phyloP scores from a whole-genome alignment of 2,329 filamentous ascomycete genomes.

The Phyllosticta paracitricarpa region DNA sequence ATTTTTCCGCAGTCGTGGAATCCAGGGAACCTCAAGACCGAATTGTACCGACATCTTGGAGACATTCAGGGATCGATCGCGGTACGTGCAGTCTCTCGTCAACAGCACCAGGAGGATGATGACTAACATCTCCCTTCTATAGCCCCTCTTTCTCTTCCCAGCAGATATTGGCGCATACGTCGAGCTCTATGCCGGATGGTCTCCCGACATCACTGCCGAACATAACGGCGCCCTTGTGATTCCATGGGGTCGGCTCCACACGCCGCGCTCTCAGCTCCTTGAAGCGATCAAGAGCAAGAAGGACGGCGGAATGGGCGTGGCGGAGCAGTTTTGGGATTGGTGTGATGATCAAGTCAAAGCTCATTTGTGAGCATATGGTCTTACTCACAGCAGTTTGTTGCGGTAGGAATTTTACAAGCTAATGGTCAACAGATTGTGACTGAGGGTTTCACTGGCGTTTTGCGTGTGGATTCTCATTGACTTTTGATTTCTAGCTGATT shows the following conservation, averaged over 20 bases:
- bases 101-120: not conserved
- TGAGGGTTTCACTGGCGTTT: too few relatives aligned
- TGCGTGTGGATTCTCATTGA: too few relatives aligned
- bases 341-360: conserved; percentile 22
- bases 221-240: conserved; percentile 26
- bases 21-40: conserved; percentile 33
- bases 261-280: conserved; percentile 25
- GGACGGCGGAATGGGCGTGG: conserved; percentile 30
- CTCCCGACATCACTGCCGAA: conserved; percentile 13
- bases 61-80: not conserved
- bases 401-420: not conserved
- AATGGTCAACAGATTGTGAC: not conserved
- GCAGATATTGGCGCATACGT: conserved; percentile 7
- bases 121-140: not conserved
- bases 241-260: conserved; percentile 36
- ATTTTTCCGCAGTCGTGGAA: conserved; percentile 19
- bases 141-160: conserved; percentile 1
- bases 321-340: conserved; percentile 34
- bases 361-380: not conserved
- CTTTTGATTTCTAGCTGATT: too few relatives aligned
- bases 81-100: not conserved
- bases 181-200: conserved; percentile 11
- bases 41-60: conserved; percentile 22
- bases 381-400: not conserved
- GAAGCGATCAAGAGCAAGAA: conserved; percentile 21